A percentile compares a stretch with the other conserved stretches of the same genome.
phyloP scores from a whole-genome alignment of 257 asterid genomes.

The Eucommia ulmoides region DNA sequence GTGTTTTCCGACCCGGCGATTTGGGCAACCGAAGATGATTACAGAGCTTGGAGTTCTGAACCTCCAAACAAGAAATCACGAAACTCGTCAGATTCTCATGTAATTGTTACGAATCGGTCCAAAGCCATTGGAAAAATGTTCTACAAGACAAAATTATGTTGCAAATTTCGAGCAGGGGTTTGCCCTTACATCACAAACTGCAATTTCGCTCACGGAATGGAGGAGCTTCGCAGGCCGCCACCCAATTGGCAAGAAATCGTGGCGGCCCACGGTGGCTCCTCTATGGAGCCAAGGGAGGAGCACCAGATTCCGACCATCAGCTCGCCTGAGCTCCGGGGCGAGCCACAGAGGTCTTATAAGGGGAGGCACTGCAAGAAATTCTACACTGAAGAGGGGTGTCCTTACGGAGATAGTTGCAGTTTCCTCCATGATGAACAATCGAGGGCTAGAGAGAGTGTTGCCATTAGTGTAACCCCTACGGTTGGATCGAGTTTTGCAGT shows the following conservation, averaged over 20 bases:
- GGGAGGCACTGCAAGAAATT: conserved; percentile 75
- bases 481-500: conserved; percentile 37
- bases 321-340: conserved; percentile 39
- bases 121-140: conserved; percentile 20
- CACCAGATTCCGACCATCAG: conserved; percentile 5
- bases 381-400: conserved; percentile 76
- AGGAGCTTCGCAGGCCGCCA: conserved; percentile 19
- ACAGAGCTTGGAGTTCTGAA: conserved; percentile 12
- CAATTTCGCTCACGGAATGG: conserved; percentile 17
- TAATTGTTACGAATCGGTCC: conserved; percentile 3
- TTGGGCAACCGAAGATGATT: conserved; percentile 25
- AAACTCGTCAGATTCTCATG: conserved; percentile 7
- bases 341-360: conserved; percentile 56
- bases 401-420: conserved; percentile 75
- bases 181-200: conserved; percentile 21
- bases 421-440: conserved; percentile 77
- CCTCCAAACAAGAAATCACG: conserved; percentile 14
- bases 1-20: conserved; percentile 9
- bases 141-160: conserved; percentile 16
- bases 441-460: conserved; percentile 60
- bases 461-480: conserved; percentile 59
- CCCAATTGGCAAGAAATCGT: conserved; percentile 24
- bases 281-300: conserved; percentile 15
- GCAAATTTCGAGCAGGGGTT: conserved; percentile 19
- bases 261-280: conserved; percentile 11